Evolutionary conservation across 2,329 filamentous ascomycete genomes (phyloP), one percentile per base, ranked within the genome.

Genomic region (Myriosclerotinia scirpicola): DNA sequence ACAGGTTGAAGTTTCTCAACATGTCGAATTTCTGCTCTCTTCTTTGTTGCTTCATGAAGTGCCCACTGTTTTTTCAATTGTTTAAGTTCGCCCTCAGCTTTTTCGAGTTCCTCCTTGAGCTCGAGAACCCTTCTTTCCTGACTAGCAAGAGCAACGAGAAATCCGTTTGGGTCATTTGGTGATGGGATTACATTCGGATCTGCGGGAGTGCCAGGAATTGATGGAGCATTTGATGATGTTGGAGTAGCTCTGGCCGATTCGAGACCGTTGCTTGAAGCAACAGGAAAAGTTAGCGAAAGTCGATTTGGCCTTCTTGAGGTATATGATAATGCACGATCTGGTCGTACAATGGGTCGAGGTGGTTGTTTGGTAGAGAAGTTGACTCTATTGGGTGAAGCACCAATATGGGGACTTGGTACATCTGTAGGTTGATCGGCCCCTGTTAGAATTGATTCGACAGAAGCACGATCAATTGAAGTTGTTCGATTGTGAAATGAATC

Each of bases 111-210:
- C 77, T 99, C 95, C 68, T 89, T 90, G 63, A 99, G 81, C 79
- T 98, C 95, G 67, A 99, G 80, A 1, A 99, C 94, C 71, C 87
- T 88, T 67, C 95, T 85, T 80, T 99, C 95, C 79, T 98, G 93
- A 17, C 92, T 89, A 54, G 95, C 95, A 73, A 99, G 90, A 67
- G 93, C 90, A 69, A 92, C 93, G 71, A 99, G 88, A 74, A 97
- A 91, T 0, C 70, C 72, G 34, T 61, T 73, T 6, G 74, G 68
- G 64, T 77, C 76, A 48, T 69, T 72, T 17, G 74, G 72, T 5
- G 74, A 75, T 17, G 69, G 67, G 40, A 71, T 66, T 30, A 67
- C 44, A 15, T 67, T 66, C 14, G 62, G 34, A 11, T 75, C 72
- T 44, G 69, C 65, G 22, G 72, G 71, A 30, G 73, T 74, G 9